phyloP scores from a whole-genome alignment of 805 yeast species.

The Candida silvatica region DNA sequence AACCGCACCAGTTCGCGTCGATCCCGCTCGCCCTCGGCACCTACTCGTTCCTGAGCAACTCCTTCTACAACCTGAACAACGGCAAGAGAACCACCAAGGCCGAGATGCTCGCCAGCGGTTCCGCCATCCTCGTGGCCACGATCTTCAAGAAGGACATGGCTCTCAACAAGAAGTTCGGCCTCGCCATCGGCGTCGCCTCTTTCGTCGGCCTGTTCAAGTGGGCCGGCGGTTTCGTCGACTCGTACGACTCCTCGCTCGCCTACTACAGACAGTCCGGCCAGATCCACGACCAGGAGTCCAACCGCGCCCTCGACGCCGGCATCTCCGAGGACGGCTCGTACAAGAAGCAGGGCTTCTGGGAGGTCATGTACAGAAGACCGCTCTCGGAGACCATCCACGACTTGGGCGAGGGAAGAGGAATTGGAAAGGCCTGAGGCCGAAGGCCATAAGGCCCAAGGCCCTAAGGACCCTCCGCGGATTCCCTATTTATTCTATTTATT shows the following conservation, averaged over 20 bases:
- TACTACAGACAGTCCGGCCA: slow-evolving; percentile 30
- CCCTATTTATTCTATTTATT: neutral
- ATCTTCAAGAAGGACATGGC: slow-evolving; percentile 19
- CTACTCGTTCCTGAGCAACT: slow-evolving; percentile 24
- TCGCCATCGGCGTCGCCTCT: slow-evolving; percentile 34
- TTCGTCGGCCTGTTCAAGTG: slow-evolving; percentile 40
- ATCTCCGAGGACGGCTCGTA: slow-evolving; percentile 19
- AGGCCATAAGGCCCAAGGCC: too few relatives aligned
- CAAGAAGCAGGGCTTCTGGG: slow-evolving; percentile 63
- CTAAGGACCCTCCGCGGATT: neutral
- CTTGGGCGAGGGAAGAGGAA: slow-evolving; percentile 62
- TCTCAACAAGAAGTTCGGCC: slow-evolving; percentile 34
- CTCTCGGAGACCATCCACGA: slow-evolving; percentile 70
- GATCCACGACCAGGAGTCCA: slow-evolving; percentile 30
- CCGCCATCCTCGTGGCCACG: slow-evolving; percentile 16
- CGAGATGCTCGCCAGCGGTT: slow-evolving; percentile 21
- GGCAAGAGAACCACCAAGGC: slow-evolving; percentile 20
- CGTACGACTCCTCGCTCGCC: slow-evolving; percentile 35
- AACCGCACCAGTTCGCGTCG: slow-evolving; percentile 22
- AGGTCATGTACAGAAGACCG: slow-evolving; percentile 72
- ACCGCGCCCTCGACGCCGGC: slow-evolving; percentile 27
- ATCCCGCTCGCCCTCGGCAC: slow-evolving; percentile 26
- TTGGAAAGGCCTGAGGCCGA: slow-evolving; percentile 31
- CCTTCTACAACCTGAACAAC: slow-evolving; percentile 21
- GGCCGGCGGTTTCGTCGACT: slow-evolving; percentile 44